Base-by-base conservation (phyloP, 768 basidiomycete genomes). In the Auricularia heimuer region DNA sequence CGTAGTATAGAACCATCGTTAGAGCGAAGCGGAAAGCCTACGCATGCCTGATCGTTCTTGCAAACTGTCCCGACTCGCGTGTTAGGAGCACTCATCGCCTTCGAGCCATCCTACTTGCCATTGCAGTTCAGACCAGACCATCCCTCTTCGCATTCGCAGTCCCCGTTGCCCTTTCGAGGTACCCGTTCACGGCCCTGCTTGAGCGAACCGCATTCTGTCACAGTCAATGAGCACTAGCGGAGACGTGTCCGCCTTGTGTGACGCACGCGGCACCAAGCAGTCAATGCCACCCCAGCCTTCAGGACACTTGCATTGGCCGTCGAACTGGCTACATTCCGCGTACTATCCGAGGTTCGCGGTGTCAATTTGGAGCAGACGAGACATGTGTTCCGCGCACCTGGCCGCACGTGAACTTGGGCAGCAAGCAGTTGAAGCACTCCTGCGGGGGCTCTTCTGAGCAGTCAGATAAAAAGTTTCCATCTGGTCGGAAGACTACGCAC, bases 51-150 rank as follows among this genome's bases (percentile, higher is more conserved):
- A 73, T 98, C 85, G 60, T 80, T 87, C 74, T 93, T 78, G 77
- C 96, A 99, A 2, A 98, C 96, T 98, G 64, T 33, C 47, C 0
- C 21, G 63, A 42, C n/a, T 39, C 56, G 18, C 62, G 62, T 4
- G 33, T 64, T 7, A 67, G 33, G 64, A 54, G 56, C 21, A 37
- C 24, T 14, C 29, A 54, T 45, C 33, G 56, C 63, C 4, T 34
- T 44, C 54, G 39, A 21, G 39, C 3, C 62, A 34, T 62, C n/a
- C 34, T 62, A 54, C 51, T 7, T 42, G 94, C 95, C 94, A 77
- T 99, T 98, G 78, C 97, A 99, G 73, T 98, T 98, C 67, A 98
- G 88, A 14, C 97, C 96, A 51, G 83, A 83, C 96, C 96, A 99
- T 0, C 94, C 96, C 1, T 94, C 92, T 70, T 89, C 89, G 74